phyloP scores from a whole-genome alignment of 2,329 filamentous ascomycete species.

The Phyllachora maydis region DNA sequence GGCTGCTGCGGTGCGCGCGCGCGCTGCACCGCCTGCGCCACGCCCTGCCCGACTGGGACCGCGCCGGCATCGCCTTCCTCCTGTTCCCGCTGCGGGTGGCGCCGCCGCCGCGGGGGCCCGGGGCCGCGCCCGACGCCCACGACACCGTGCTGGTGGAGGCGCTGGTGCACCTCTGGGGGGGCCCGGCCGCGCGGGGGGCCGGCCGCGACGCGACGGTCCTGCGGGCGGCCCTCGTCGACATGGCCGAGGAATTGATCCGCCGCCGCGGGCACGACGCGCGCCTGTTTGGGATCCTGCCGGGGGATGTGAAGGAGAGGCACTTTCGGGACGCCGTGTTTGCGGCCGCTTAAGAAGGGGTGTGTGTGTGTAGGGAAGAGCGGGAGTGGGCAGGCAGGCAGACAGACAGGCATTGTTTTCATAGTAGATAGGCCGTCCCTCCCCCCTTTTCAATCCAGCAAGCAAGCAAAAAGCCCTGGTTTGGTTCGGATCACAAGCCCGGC shows the following conservation, averaged over 20 bases:
- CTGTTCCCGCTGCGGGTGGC: slow-evolving; percentile 33
- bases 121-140: slow-evolving; percentile 2
- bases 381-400: too few relatives aligned
- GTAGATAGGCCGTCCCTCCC: too few relatives aligned
- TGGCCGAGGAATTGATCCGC: slow-evolving; percentile 51
- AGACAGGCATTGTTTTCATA: neutral
- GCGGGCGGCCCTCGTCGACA: slow-evolving; percentile 61
- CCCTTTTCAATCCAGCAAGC: too few relatives aligned
- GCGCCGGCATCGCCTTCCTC: slow-evolving; percentile 62
- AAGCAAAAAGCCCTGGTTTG: neutral
- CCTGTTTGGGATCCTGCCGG: slow-evolving; percentile 37
- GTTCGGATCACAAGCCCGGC: slow-evolving; percentile 4
- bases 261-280: slow-evolving; percentile 33
- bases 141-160: slow-evolving; percentile 26
- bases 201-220: slow-evolving; percentile 33
- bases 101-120: slow-evolving; percentile 10
- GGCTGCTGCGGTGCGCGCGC: slow-evolving; percentile 27
- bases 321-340: too few relatives aligned
- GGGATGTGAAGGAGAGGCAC: slow-evolving; percentile 51
- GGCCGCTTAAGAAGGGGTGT: too few relatives aligned
- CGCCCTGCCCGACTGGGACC: slow-evolving; percentile 50
- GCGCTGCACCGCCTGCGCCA: slow-evolving; percentile 54
- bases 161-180: slow-evolving; percentile 32
- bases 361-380: too few relatives aligned
- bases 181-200: slow-evolving; percentile 33